Percentiles rank a stretch among this genome's conserved stretches.
Conservation (phyloP, 371 early-diverging fungal genomes). For the Saksenaea oblongispora region DNA sequence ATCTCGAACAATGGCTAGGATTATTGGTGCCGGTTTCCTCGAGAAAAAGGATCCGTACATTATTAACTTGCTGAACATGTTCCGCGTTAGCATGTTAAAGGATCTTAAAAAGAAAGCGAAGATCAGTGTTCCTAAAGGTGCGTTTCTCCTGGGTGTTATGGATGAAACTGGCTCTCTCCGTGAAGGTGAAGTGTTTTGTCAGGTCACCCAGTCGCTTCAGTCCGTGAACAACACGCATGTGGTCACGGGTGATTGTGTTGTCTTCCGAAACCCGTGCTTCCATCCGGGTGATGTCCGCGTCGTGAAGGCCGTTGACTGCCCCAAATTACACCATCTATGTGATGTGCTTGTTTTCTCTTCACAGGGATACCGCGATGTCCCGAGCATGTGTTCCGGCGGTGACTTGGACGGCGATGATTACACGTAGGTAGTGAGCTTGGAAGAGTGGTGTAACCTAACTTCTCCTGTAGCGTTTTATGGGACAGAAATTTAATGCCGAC, state of each 20-base stretch:
- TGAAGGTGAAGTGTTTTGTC: constrained; percentile 73
- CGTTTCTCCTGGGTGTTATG: constrained; percentile 73
- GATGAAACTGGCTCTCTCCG: constrained; percentile 73
- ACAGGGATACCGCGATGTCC: constrained; percentile 72
- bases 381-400: constrained; percentile 81
- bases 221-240: constrained; percentile 21
- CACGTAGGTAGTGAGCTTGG: constrained; percentile 30
- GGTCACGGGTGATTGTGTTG: constrained; percentile 50
- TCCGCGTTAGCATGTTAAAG: constrained; percentile 55
- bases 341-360: constrained; percentile 82
- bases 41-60: constrained; percentile 57
- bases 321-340: constrained; percentile 54
- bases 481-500: constrained; percentile 63
- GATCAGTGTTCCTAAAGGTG: constrained; percentile 69
- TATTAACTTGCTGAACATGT: constrained; percentile 56
- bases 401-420: constrained; percentile 90
- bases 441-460: neutral
- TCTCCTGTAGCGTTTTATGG: constrained; percentile 60
- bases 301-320: constrained; percentile 66
- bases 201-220: constrained; percentile 34
- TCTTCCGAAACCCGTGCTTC: constrained; percentile 75
- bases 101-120: constrained; percentile 71
- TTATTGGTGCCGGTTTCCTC: constrained; percentile 64
- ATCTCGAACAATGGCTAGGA: constrained; percentile 44
- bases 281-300: constrained; percentile 86